These are phyloP conservation scores for Oryza australiensis DNA, from an alignment of 176 grass and related monocot species.

Conservation along the genomic window DNA sequence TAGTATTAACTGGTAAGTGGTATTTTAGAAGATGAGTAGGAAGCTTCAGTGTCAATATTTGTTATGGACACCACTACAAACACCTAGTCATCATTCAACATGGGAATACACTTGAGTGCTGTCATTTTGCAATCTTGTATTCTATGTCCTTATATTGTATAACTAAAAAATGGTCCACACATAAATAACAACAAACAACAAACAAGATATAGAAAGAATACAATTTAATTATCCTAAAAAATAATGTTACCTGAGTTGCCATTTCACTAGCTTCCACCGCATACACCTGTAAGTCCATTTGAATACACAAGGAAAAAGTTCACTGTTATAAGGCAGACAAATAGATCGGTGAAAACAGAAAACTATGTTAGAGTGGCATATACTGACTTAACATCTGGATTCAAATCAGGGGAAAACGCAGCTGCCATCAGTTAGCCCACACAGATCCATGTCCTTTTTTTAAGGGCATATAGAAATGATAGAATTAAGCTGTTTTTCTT, in stretches of 20 bases:
- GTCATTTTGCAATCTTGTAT: conserved; percentile 2
- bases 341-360: conserved; percentile 7
- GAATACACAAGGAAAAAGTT: background rate
- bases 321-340: background rate
- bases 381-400: background rate
- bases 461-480: background rate
- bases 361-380: background rate
- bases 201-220: conserved; percentile 27
- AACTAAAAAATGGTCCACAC: background rate
- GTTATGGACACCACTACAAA: background rate
- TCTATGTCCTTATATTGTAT: background rate
- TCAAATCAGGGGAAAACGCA: background rate
- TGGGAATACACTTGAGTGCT: background rate
- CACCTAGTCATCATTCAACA: background rate
- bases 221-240: conserved; percentile 3
- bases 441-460: background rate
- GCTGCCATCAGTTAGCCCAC: background rate
- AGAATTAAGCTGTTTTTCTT: background rate
- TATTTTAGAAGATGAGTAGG: background rate
- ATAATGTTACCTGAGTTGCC: conserved; percentile 63
- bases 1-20: background rate
- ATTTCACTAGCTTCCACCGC: conserved; percentile 90
- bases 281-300: conserved; percentile 61
- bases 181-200: background rate
- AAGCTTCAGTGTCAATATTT: background rate